Conservation (phyloP, 306 rosid species). For the Herpetospermum pedunculosum region DNA sequence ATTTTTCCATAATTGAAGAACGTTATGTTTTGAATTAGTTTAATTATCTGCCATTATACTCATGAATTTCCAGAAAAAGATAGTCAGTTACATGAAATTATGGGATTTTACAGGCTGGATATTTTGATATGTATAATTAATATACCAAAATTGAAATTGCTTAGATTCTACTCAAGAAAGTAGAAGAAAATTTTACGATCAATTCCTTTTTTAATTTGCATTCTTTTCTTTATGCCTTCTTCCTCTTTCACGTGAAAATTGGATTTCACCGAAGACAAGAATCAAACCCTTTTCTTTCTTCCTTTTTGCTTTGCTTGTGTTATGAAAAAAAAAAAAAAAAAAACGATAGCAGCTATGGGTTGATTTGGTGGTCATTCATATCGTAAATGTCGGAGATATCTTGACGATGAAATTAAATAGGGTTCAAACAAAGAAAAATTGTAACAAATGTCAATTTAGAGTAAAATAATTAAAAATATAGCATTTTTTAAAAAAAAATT, state of each 20-base stretch:
- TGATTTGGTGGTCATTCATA: too few species aligned
- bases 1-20: not conserved
- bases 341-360: too few species aligned
- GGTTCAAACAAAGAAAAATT: too few species aligned
- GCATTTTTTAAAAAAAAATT: too few species aligned
- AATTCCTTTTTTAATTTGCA: constrained; percentile 14
- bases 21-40: not conserved
- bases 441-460: too few species aligned
- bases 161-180: constrained; percentile 16
- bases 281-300: not conserved
- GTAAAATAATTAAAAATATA: too few species aligned
- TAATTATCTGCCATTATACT: not conserved
- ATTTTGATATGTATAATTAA: constrained; percentile 10
- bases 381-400: too few species aligned
- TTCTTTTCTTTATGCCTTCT: constrained; percentile 39
- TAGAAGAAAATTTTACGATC: constrained; percentile 1
- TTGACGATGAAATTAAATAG: too few species aligned
- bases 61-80: not conserved
- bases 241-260: constrained; percentile 13
- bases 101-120: constrained; percentile 23
- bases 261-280: not conserved
- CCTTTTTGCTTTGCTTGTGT: not conserved
- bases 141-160: constrained; percentile 11
- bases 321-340: not conserved
- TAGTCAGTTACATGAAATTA: not conserved